Evolutionary conservation across 345 rosid species (phyloP).

Genomic region (Aquilaria yunnanensis): DNA sequence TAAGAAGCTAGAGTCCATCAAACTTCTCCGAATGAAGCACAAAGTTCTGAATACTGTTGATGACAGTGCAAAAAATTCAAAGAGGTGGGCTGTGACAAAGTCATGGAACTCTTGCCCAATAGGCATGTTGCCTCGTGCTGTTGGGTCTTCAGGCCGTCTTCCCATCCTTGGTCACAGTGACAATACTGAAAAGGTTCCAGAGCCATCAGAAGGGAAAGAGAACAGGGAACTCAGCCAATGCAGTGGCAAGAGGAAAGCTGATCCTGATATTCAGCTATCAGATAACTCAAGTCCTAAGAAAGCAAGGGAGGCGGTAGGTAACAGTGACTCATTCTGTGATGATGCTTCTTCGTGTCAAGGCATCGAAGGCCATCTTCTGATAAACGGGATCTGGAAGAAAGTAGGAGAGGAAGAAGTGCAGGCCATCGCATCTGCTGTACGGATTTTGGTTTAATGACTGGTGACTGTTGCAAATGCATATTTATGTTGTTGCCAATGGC

Average conservation of each 20-base stretch:
- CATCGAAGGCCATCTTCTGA: conserved; percentile 34
- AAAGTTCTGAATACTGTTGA: conserved; percentile 20
- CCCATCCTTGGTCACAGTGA: conserved; percentile 43
- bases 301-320: conserved; percentile 31
- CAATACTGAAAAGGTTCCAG: conserved; percentile 5
- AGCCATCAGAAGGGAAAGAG: conserved; percentile 19
- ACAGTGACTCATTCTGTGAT: conserved; percentile 8
- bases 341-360: conserved; percentile 13
- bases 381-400: conserved; percentile 52
- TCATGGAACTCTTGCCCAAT: conserved; percentile 86
- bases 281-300: conserved; percentile 28
- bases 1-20: conserved; percentile 48
- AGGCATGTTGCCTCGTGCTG: conserved; percentile 63
- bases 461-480: too few species aligned
- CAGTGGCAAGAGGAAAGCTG: conserved; percentile 29
- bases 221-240: conserved; percentile 16
- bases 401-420: conserved; percentile 35
- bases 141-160: conserved; percentile 56
- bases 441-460: conserved; percentile 29
- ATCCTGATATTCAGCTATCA: conserved; percentile 7
- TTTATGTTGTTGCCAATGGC: too few species aligned
- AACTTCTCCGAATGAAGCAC: conserved; percentile 25
- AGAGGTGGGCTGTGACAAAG: conserved; percentile 52
- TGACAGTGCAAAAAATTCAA: conserved; percentile 17
- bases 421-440: conserved; percentile 33